Conservation (phyloP, 148 eudicot genomes). For the Oxyria digyna region DNA sequence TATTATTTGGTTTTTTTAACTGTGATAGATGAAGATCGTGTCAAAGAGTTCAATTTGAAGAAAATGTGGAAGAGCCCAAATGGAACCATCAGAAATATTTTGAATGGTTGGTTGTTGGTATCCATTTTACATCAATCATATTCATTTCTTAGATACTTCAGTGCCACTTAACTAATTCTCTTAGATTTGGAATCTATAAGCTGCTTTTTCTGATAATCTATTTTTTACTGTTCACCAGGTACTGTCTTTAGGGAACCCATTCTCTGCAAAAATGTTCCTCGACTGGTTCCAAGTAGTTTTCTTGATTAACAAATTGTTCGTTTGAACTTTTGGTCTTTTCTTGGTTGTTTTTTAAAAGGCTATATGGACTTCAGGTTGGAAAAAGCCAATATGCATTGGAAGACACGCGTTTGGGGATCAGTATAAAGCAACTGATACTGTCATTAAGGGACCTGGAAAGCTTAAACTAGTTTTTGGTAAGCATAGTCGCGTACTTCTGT, state of each 20-base stretch:
- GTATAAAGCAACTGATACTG: slow-evolving; percentile 78
- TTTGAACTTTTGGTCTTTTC: neutral
- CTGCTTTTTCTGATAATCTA: neutral
- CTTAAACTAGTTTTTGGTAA: slow-evolving; percentile 86
- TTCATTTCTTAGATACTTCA: neutral
- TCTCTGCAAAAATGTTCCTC: slow-evolving; percentile 75
- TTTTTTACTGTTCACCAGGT: slow-evolving; percentile 26
- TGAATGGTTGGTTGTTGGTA: slow-evolving; percentile 46
- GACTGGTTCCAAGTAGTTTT: slow-evolving; percentile 59
- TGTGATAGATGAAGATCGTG: slow-evolving; percentile 63
- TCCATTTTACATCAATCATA: neutral
- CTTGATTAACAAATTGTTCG: neutral
- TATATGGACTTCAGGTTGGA: slow-evolving; percentile 41
- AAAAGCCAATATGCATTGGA: slow-evolving; percentile 88
- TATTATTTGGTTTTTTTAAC: neutral
- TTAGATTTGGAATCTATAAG: neutral
- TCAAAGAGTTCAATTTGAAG: slow-evolving; percentile 64
- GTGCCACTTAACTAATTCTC: neutral
- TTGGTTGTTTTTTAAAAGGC: neutral
- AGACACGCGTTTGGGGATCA: slow-evolving; percentile 98
- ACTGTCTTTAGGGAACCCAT: slow-evolving; percentile 94
- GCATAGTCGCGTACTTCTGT: neutral
- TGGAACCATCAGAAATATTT: slow-evolving; percentile 85
- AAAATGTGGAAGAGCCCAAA: slow-evolving; percentile 95
- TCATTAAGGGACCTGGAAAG: slow-evolving; percentile 81